These are phyloP conservation scores for Leishmania aethiopica DNA, from an alignment of 208 protist genomes.

Conservation along the genomic window DNA sequence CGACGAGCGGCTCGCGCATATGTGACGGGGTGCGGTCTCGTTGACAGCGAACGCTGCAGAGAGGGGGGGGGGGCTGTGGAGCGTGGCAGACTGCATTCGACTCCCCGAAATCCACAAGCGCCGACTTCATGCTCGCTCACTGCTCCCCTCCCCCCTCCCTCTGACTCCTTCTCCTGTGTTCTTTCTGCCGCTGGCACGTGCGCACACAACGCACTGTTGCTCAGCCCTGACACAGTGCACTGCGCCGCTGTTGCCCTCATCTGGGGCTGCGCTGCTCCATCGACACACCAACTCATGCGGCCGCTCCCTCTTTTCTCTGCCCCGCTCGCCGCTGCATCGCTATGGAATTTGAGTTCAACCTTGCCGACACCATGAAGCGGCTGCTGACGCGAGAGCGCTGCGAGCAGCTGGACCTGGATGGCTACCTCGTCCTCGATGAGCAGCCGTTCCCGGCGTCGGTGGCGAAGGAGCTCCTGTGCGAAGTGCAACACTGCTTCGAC, in stretches of 20 bases:
- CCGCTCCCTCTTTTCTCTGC: no score
- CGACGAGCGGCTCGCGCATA: neutral
- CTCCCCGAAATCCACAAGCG: neutral
- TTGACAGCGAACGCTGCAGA: neutral
- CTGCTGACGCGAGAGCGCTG: slow-evolving; percentile 35
- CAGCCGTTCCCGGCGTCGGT: slow-evolving; percentile 24
- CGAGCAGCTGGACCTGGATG: slow-evolving; percentile 45
- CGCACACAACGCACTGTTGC: neutral
- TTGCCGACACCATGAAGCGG: slow-evolving; percentile 22
- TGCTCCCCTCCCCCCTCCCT: neutral
- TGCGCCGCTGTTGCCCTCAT: neutral
- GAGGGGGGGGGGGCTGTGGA: neutral
- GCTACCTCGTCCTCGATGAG: slow-evolving; percentile 38
- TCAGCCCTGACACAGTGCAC: neutral
- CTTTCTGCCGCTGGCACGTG: neutral
- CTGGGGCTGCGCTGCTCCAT: neutral
- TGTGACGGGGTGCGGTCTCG: neutral
- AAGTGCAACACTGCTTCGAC: slow-evolving; percentile 44
- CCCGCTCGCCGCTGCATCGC: neutral
- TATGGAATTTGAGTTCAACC: slow-evolving; percentile 8
- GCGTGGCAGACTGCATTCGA: neutral
- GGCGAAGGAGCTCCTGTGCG: slow-evolving; percentile 27
- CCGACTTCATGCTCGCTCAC: neutral
- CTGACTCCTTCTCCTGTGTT: neutral
- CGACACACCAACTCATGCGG: neutral